Conservation (phyloP, 2,329 filamentous ascomycete species). For the Rosellinia necatrix region DNA sequence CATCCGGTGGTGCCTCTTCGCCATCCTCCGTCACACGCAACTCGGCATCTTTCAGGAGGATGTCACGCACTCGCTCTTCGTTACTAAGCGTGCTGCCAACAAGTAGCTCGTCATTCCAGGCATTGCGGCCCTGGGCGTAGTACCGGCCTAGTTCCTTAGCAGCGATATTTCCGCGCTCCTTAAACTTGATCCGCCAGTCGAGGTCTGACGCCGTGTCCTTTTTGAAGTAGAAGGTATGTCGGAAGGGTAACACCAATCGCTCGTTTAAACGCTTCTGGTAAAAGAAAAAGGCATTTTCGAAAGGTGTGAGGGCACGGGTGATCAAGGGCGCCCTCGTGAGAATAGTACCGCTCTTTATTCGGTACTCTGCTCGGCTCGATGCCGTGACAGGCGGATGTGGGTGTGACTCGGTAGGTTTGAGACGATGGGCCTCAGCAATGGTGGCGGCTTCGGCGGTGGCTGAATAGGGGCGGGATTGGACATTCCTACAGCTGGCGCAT, state of each 20-base stretch:
- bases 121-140: constrained; percentile 68
- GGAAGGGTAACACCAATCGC: constrained; percentile 84
- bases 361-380: constrained; percentile 45
- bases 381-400: constrained; percentile 39
- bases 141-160: constrained; percentile 87
- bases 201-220: constrained; percentile 80
- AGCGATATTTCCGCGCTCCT: constrained; percentile 72
- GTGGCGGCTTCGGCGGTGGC: constrained; percentile 42
- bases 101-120: constrained; percentile 91
- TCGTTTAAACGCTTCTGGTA: constrained; percentile 98
- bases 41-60: constrained; percentile 77
- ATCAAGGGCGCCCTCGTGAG: constrained; percentile 87
- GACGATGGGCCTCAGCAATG: constrained; percentile 43
- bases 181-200: constrained; percentile 88
- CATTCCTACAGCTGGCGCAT: constrained; percentile 44
- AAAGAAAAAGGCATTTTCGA: constrained; percentile 93
- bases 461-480: constrained; percentile 43
- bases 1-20: constrained; percentile 60
- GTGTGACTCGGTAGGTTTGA: constrained; percentile 41
- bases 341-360: constrained; percentile 70
- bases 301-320: constrained; percentile 80
- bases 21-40: constrained; percentile 63
- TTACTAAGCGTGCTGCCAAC: constrained; percentile 72
- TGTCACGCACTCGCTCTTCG: constrained; percentile 67
- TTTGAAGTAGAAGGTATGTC: constrained; percentile 93